Percentiles rank a stretch among this genome's conserved stretches.
Evolutionary conservation across 1,139 yeast genomes (phyloP).

Genomic region (Debaryomycetaceae sp.): DNA sequence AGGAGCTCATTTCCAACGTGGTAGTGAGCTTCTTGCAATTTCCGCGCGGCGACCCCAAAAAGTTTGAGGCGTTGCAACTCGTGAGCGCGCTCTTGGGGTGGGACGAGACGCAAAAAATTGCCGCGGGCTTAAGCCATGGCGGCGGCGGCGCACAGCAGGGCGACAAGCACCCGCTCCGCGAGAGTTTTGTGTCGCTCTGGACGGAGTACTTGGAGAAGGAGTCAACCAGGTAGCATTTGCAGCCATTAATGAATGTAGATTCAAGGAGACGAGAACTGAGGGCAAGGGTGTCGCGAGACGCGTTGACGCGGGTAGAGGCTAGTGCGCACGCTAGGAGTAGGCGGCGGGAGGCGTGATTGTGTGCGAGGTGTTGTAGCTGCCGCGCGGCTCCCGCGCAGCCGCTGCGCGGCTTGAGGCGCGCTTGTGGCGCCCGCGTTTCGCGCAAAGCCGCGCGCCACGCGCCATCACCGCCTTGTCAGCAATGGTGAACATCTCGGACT

Average conservation of each 20-base stretch:
- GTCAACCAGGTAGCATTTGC: slow-evolving; percentile 29
- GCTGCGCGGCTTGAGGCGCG: too few species aligned
- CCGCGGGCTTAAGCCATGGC: slow-evolving; percentile 70
- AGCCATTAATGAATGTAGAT: slow-evolving; percentile 1
- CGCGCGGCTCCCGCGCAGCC: too few species aligned
- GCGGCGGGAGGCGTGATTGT: too few species aligned
- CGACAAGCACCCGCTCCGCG: slow-evolving; percentile 34
- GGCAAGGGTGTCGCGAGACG: too few species aligned
- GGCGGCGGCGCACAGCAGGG: slow-evolving; percentile 16
- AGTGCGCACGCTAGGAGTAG: too few species aligned
- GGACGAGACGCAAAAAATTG: slow-evolving; percentile 78
- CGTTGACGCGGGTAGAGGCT: too few species aligned
- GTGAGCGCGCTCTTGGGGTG: slow-evolving; percentile 80
- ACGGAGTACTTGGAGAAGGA: slow-evolving; percentile 87
- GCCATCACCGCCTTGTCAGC: too few species aligned
- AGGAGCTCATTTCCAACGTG: slow-evolving; percentile 81
- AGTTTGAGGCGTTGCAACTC: slow-evolving; percentile 84
- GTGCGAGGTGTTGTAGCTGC: too few species aligned
- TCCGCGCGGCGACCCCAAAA: slow-evolving; percentile 91
- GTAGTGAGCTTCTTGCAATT: slow-evolving; percentile 78
- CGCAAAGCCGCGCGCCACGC: too few species aligned
- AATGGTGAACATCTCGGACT: too few species aligned
- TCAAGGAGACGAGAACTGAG: too few species aligned
- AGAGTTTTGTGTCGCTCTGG: slow-evolving; percentile 82
- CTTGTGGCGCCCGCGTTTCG: too few species aligned